Evolutionary conservation across 352 stramenopile species (phyloP), one percentile per base, ranked within the genome.

Genomic region (Phytophthora pistaciae): DNA sequence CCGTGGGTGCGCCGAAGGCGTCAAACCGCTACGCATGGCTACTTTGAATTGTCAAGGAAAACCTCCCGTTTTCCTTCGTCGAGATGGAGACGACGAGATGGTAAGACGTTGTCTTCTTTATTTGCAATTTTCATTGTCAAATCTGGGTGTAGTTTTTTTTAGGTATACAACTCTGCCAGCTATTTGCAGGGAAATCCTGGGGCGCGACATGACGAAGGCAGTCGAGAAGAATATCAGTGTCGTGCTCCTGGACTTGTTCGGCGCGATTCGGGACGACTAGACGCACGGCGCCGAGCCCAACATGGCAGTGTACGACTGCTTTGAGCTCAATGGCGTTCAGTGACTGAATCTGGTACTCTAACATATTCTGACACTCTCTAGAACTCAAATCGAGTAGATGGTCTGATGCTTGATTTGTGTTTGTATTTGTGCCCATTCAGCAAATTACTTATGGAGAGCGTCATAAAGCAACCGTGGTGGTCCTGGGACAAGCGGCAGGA

Each of bases 221-320:
- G 42, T 50, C 42, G 42, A 23, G 40, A 21, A 16, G 27, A 20
- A 25, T 25, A 31, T 64, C 31, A 33, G 54, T n/a, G 33, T 3
- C 8, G n/a, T 23, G 2, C 18, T 52, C 2, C 55, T 36, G 7
- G 58, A 33, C 13, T 49, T 21, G 18, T 64, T 56, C 21, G 57
- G 40, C 5, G 16, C 48, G 5, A 64, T 48, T 13, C 42, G 56
- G 27, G 57, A 64, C 42, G 57, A 21, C 14, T 64, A 29, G 44
- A 56, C 44, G 14, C 57, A 64, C 42, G 44, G 44, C 25, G 49
- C 23, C 29, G 46, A 64, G 57, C 44, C 49, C 57, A 56, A 56
- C 42, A 3, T 56, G 16, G 57, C 42, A 3, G 57, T 33, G 6
- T 64, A 48, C 27, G 16, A 0, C 25, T 64, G 57, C 27, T 64